phyloP scores from a whole-genome alignment of 2,329 filamentous ascomycete genomes.

The Cordyceps pruinosa region DNA sequence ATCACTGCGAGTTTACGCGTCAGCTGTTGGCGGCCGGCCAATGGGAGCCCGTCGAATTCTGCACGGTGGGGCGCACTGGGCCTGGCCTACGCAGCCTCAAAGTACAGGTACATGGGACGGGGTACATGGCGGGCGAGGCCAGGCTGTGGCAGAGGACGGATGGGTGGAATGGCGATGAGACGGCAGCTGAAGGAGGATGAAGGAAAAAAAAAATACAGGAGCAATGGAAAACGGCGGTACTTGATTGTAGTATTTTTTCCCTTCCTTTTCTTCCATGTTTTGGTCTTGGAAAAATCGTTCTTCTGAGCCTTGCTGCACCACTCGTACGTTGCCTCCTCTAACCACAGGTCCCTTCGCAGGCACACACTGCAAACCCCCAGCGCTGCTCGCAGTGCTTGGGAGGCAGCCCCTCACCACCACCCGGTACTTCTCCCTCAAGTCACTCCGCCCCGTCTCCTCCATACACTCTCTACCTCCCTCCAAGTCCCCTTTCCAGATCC shows the following conservation, averaged over 20 bases:
- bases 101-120: slow-evolving; percentile 12
- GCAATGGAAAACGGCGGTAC: no score
- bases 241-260: no score
- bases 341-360: no score
- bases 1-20: slow-evolving; percentile 23
- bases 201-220: no score
- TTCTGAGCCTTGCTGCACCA: no score
- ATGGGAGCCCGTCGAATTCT: slow-evolving; percentile 14
- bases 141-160: neutral
- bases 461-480: neutral
- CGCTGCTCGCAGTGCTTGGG: no score
- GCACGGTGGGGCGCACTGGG: slow-evolving; percentile 2
- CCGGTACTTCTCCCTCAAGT: neutral
- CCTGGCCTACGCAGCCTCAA: slow-evolving; percentile 13
- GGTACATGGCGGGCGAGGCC: no score
- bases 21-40: slow-evolving; percentile 23
- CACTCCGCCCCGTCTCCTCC: neutral
- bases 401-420: neutral
- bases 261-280: no score
- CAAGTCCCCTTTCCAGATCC: slow-evolving; percentile 14
- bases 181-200: no score
- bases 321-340: no score
- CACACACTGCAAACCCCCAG: no score
- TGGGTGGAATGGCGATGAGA: neutral
- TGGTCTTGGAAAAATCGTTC: no score